phyloP scores from a whole-genome alignment of 257 asterid genomes.

The Fraxinus americana region DNA sequence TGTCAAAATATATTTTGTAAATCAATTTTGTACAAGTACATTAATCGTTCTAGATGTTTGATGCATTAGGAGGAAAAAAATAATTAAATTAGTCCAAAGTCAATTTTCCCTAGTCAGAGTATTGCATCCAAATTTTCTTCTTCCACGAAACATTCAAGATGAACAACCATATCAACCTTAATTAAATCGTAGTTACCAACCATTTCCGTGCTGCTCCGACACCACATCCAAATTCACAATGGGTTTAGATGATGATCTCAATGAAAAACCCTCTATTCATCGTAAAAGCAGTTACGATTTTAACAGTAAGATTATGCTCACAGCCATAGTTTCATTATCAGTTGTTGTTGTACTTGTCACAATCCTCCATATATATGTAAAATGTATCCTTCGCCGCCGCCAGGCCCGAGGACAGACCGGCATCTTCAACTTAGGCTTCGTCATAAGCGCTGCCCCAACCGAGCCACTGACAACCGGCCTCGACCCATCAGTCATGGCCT shows the following conservation, averaged over 20 bases:
- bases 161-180: neutral
- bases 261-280: neutral
- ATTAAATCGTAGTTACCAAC: neutral
- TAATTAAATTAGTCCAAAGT: constrained; percentile 19
- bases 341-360: constrained; percentile 56
- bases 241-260: constrained; percentile 37
- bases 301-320: constrained; percentile 68
- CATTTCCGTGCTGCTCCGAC: neutral
- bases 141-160: constrained; percentile 17
- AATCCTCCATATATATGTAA: constrained; percentile 68
- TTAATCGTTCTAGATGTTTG: neutral
- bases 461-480: constrained; percentile 60
- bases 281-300: constrained; percentile 23
- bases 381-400: constrained; percentile 64
- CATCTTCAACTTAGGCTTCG: constrained; percentile 37
- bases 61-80: constrained; percentile 10
- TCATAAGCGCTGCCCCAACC: constrained; percentile 29
- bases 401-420: constrained; percentile 51
- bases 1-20: too few species aligned
- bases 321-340: constrained; percentile 67
- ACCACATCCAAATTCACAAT: constrained; percentile 11
- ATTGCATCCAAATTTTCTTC: neutral
- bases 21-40: too few species aligned
- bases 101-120: constrained; percentile 51
- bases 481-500: constrained; percentile 48